phyloP scores from a whole-genome alignment of 352 stramenopile species.

The Phytopythium chamaehyphon region DNA sequence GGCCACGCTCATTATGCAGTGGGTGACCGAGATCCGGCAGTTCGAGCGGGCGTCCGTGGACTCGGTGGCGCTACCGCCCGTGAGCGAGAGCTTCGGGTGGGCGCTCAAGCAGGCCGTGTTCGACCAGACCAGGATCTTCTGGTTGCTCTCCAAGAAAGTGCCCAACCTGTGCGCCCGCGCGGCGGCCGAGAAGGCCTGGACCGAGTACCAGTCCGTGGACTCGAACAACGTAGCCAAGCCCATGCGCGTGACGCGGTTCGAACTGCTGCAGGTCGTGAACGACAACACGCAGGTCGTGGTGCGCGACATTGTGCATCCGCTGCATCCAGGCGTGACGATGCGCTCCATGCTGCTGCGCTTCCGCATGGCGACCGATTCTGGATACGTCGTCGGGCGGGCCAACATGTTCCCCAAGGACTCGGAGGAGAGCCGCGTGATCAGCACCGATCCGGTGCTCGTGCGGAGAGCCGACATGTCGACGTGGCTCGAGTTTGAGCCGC shows the following conservation, averaged over 20 bases:
- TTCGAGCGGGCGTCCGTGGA: conserved; percentile 12
- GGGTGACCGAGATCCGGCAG: conserved; percentile 16
- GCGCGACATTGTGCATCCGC: conserved; percentile 33
- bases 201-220: conserved; percentile 22
- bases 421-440: neutral
- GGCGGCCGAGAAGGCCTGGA: conserved; percentile 23
- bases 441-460: conserved; percentile 7
- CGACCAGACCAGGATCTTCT: conserved; percentile 21
- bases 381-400: conserved; percentile 28
- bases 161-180: conserved; percentile 19
- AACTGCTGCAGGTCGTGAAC: conserved; percentile 41
- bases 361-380: conserved; percentile 24
- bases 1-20: conserved; percentile 24
- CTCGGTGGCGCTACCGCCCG: conserved; percentile 3
- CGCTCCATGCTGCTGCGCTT: conserved; percentile 39
- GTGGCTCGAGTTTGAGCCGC: conserved; percentile 29
- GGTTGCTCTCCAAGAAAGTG: conserved; percentile 32
- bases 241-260: conserved; percentile 31
- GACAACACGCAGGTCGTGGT: conserved; percentile 30
- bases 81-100: conserved; percentile 32
- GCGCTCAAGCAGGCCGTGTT: conserved; percentile 24
- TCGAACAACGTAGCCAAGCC: conserved; percentile 26
- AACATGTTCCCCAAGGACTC: conserved; percentile 25
- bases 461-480: conserved; percentile 30
- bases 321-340: conserved; percentile 29